A percentile compares a stretch with the other conserved stretches of the same genome.
Evolutionary conservation across 768 basidiomycete species (phyloP).

Genomic region (Kwoniella europaea): DNA sequence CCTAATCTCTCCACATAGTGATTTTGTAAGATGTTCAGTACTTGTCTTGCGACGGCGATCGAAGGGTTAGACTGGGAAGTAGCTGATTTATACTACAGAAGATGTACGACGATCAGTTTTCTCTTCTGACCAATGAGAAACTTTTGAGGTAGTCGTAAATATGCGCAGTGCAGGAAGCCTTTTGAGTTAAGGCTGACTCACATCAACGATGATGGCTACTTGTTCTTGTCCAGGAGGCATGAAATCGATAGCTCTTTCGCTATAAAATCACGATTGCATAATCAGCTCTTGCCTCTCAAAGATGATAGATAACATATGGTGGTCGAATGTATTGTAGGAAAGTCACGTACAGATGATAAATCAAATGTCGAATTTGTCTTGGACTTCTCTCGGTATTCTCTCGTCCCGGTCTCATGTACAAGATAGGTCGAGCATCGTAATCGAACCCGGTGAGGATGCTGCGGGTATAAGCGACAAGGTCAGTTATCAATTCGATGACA

Average conservation of each 20-base stretch:
- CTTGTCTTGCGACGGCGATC: constrained; percentile 77
- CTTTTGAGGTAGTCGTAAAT: too few relatives aligned
- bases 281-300: too few relatives aligned
- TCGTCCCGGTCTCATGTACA: constrained; percentile 85
- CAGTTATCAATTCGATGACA: not conserved
- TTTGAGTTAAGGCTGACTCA: constrained; percentile 7
- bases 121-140: too few relatives aligned
- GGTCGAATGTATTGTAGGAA: not conserved
- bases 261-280: constrained; percentile 44
- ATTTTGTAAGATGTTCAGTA: constrained; percentile 78
- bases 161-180: too few relatives aligned
- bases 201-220: constrained; percentile 60
- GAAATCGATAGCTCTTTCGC: constrained; percentile 85
- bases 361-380: constrained; percentile 80
- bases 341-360: constrained; percentile 76
- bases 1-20: constrained; percentile 89
- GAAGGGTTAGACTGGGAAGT: constrained; percentile 84
- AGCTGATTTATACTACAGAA: constrained; percentile 68
- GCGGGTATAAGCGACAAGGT: not conserved
- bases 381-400: constrained; percentile 81
- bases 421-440: constrained; percentile 79
- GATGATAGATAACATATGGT: too few relatives aligned
- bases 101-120: too few relatives aligned
- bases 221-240: constrained; percentile 85
- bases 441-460: constrained; percentile 86